A percentile compares a stretch with the other conserved stretches of the same genome.
phyloP scores from a whole-genome alignment of 106 monocot species.

The Apostasia ramifera region DNA sequence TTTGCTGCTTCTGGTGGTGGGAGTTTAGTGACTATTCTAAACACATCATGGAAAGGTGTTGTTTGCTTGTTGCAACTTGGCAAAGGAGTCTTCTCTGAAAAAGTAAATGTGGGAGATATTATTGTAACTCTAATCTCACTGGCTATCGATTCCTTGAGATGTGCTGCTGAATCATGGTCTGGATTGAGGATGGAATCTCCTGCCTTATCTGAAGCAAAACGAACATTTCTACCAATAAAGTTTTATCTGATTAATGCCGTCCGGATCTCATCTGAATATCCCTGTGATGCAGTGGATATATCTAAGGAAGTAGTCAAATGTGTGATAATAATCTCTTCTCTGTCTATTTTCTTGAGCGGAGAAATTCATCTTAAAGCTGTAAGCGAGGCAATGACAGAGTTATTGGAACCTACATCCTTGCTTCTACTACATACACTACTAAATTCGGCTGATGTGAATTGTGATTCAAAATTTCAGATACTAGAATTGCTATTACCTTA shows the following conservation, averaged over 20 bases:
- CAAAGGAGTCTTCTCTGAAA: constrained; percentile 65
- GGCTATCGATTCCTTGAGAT: constrained; percentile 52
- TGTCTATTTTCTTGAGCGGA: constrained; percentile 49
- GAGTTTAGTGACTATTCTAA: constrained; percentile 63
- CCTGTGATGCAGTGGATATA: constrained; percentile 45
- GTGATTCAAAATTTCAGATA: constrained; percentile 40
- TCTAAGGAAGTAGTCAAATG: constrained; percentile 42
- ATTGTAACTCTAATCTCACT: constrained; percentile 64
- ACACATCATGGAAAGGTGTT: constrained; percentile 95
- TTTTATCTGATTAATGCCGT: constrained; percentile 93
- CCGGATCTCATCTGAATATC: constrained; percentile 77
- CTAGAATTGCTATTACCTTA: constrained; percentile 54
- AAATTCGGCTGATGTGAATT: constrained; percentile 43
- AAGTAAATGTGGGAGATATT: constrained; percentile 53
- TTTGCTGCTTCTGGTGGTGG: constrained; percentile 89
- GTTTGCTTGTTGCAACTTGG: constrained; percentile 68
- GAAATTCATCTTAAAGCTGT: constrained; percentile 51
- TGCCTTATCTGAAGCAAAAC: constrained; percentile 64
- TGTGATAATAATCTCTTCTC: constrained; percentile 52
- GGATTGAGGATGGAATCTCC: constrained; percentile 12
- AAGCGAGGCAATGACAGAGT: constrained; percentile 64
- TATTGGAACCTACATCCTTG: constrained; percentile 70
- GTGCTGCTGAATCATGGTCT: constrained; percentile 58
- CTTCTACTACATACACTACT: constrained; percentile 61
- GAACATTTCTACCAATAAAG: constrained; percentile 80